Percentiles rank a stretch among this genome's conserved stretches.
Evolutionary conservation across 164 flowering plant species (phyloP).

Genomic region (Sedum album): DNA sequence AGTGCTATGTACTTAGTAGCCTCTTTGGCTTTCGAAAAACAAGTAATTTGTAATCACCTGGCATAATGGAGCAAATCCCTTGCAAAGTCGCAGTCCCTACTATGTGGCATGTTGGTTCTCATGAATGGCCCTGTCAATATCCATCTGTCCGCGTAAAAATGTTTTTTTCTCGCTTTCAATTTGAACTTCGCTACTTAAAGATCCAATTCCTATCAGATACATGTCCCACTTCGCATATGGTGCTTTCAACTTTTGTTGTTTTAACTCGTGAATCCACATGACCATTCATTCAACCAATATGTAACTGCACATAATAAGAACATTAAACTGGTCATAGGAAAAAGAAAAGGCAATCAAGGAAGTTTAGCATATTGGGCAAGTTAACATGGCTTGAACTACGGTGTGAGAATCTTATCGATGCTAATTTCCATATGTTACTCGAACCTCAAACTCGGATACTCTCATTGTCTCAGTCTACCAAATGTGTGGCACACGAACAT

Average conservation of each 20-base stretch:
- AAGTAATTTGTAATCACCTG: not conserved
- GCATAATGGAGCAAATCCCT: not conserved
- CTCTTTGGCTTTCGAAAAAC: not conserved
- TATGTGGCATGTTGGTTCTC: not conserved
- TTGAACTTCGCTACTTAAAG: slow-evolving; percentile 5
- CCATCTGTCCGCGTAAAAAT: not conserved
- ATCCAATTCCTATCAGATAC: not conserved
- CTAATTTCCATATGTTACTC: slow-evolving; percentile 20
- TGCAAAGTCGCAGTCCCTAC: not conserved
- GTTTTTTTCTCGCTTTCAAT: not conserved
- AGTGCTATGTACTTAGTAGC: not conserved
- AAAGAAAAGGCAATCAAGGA: slow-evolving; percentile 1
- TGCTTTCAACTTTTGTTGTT: not conserved
- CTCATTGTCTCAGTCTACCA: too few relatives aligned
- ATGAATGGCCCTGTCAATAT: not conserved
- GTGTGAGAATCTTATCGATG: not conserved
- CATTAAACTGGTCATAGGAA: not conserved
- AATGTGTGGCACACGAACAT: too few relatives aligned
- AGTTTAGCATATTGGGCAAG: not conserved
- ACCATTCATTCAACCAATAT: not conserved
- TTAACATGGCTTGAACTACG: not conserved
- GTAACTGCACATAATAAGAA: not conserved
- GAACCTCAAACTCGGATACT: slow-evolving; percentile 6
- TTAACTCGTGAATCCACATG: not conserved
- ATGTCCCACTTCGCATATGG: not conserved